Evolutionary conservation across 495 filamentous ascomycete genomes (phyloP).

Genomic region (Pseudoneurospora amorphoporcata): DNA sequence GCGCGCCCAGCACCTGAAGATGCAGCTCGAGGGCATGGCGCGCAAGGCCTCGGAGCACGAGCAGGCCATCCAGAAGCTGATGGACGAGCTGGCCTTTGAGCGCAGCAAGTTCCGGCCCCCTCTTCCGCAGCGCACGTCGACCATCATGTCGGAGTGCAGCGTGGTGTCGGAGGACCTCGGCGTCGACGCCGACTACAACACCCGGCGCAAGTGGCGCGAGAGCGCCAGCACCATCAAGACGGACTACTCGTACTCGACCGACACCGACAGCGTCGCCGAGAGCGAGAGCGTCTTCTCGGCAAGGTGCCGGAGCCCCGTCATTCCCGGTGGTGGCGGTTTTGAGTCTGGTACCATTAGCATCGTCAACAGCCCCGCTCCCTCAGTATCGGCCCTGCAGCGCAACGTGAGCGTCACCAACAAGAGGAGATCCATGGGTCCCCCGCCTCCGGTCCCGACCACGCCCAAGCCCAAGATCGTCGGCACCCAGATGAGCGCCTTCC

Average conservation of each 20-base stretch:
- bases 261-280: conserved; percentile 41
- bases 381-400: neutral
- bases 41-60: conserved; percentile 57
- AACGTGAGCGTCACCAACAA: neutral
- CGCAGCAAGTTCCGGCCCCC: conserved; percentile 16
- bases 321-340: conserved; percentile 5
- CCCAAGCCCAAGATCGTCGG: neutral
- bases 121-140: conserved; percentile 18
- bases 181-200: conserved; percentile 36
- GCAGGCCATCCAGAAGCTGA: conserved; percentile 49
- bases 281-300: conserved; percentile 53
- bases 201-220: conserved; percentile 33
- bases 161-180: conserved; percentile 42
- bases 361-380: conserved; percentile 6
- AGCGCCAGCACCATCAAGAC: conserved; percentile 42
- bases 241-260: conserved; percentile 45
- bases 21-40: conserved; percentile 70
- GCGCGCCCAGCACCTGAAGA: conserved; percentile 52
- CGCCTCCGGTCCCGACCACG: neutral
- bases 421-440: neutral
- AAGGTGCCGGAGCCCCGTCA: conserved; percentile 36
- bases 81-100: conserved; percentile 54
- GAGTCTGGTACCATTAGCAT: conserved; percentile 22
- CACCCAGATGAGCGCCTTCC: conserved; percentile 35
- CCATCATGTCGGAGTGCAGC: conserved; percentile 12